Percentiles rank a stretch among this genome's conserved stretches.
Evolutionary conservation across 2,329 filamentous ascomycete genomes (phyloP).

Genomic region (Fusarium sp.): DNA sequence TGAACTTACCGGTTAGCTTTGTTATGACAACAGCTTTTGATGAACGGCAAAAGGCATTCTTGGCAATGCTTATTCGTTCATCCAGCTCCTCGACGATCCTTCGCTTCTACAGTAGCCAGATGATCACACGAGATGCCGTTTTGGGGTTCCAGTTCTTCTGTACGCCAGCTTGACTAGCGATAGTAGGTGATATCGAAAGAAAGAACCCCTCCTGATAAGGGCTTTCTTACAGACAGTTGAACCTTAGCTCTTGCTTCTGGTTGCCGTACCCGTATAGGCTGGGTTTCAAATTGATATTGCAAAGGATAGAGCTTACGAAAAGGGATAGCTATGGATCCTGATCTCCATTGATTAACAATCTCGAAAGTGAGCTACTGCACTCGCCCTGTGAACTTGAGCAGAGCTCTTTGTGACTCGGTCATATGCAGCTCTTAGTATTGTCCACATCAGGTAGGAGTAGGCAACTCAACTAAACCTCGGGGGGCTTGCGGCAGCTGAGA

Average conservation of each 20-base stretch:
- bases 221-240: slow-evolving; percentile 4
- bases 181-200: background rate
- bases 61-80: slow-evolving; percentile 1
- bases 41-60: background rate
- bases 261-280: slow-evolving; percentile 29
- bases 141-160: slow-evolving; percentile 5
- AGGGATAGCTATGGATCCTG: slow-evolving; percentile 12
- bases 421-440: background rate
- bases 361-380: background rate
- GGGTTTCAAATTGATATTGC: slow-evolving; percentile 21
- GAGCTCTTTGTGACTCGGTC: background rate
- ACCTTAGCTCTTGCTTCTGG: slow-evolving; percentile 13
- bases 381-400: background rate
- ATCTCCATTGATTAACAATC: slow-evolving; percentile 5
- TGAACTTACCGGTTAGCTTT: background rate
- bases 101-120: slow-evolving; percentile 4
- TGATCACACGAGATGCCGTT: slow-evolving; percentile 26
- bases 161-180: background rate
- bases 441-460: background rate
- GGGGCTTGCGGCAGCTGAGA: slow-evolving; percentile 35
- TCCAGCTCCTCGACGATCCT: slow-evolving; percentile 7
- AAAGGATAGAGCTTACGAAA: slow-evolving; percentile 7
- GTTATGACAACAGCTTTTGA: slow-evolving; percentile 4
- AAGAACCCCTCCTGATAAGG: background rate
- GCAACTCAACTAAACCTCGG: background rate